Evolutionary conservation across 2,329 filamentous ascomycete species (phyloP), one percentile per base, ranked within the genome.

Genomic region (Aspergillus sp.): DNA sequence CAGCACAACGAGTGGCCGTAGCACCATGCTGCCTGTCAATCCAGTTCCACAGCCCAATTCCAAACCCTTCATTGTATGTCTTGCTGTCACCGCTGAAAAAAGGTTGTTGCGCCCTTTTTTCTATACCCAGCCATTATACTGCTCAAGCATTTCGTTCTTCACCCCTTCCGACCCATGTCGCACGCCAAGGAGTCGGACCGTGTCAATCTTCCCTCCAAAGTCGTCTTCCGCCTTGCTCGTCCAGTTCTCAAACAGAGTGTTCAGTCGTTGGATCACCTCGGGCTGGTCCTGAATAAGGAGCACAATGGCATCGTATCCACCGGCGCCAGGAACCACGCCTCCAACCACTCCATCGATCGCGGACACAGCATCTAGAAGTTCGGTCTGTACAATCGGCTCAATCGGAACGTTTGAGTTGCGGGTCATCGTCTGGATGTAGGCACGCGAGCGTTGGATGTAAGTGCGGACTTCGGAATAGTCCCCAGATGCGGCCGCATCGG

Each of bases 321-420:
- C 93, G 0, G 93, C 93, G 0, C 93, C 93, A 0, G 93, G 93
- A 0, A 96, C 93, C 0, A 97, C 89, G 0, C 90, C 93, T 1
- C 90, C 90, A 51, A 90, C 80, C 3, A 97, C 90, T 5, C 91
- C 93, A 0, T 85, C 77, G 1, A 96, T 70, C 4, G 69, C 64
- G 4, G 75, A 78, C 45, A 91, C 76, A 7, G 82, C 86, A 67
- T 98, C 86, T 31, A 98, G 71, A 47, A 98, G 73, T 59, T 81
- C 79, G 2, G 89, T 95, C 75, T 98, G 93, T 53, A 85, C 83
- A 34, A 74, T 74, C 0, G 93, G 93, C 73, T 98, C 93, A 52
- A 98, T 90, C 4, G 90, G 90, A 6, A 95, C 90, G 1, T 75
- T 82, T 40, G 86, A 87, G 46, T 75, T 75, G 27, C 62, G 64